phyloP scores from a whole-genome alignment of 306 rosid genomes.

The Carpinus fangiana region DNA sequence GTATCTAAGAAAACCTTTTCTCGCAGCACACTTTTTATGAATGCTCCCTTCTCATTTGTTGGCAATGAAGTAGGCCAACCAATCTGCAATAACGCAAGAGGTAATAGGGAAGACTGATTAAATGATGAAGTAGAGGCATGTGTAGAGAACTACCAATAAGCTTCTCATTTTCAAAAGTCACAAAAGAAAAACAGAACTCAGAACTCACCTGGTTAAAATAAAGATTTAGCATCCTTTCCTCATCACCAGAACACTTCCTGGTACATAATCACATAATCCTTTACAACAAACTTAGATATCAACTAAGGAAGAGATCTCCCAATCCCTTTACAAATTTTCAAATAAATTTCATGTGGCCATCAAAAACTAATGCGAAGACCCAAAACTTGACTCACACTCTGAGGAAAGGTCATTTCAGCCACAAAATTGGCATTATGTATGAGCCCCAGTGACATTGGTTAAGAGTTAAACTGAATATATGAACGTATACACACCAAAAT shows the following conservation, averaged over 20 bases:
- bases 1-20: conserved; percentile 55
- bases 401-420: not conserved
- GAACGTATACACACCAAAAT: not conserved
- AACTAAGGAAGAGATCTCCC: conserved; percentile 12
- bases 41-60: conserved; percentile 73
- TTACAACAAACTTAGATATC: conserved; percentile 13
- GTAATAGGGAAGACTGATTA: conserved; percentile 17
- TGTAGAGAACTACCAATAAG: conserved; percentile 12
- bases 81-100: conserved; percentile 45
- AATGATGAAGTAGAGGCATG: conserved; percentile 20
- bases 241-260: conserved; percentile 80
- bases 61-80: conserved; percentile 99
- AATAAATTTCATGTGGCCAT: not conserved
- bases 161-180: conserved; percentile 17
- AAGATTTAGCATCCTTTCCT: conserved; percentile 76
- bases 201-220: conserved; percentile 80
- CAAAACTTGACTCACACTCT: conserved; percentile 6
- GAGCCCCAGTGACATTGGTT: not conserved
- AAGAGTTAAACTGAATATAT: not conserved
- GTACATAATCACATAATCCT: conserved; percentile 26
- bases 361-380: not conserved
- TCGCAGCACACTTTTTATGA: conserved; percentile 67
- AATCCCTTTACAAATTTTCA: not conserved
- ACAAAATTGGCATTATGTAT: not conserved
- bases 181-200: conserved; percentile 21